phyloP scores from a whole-genome alignment of 495 filamentous ascomycete genomes.

The Apiosordaria backusii region DNA sequence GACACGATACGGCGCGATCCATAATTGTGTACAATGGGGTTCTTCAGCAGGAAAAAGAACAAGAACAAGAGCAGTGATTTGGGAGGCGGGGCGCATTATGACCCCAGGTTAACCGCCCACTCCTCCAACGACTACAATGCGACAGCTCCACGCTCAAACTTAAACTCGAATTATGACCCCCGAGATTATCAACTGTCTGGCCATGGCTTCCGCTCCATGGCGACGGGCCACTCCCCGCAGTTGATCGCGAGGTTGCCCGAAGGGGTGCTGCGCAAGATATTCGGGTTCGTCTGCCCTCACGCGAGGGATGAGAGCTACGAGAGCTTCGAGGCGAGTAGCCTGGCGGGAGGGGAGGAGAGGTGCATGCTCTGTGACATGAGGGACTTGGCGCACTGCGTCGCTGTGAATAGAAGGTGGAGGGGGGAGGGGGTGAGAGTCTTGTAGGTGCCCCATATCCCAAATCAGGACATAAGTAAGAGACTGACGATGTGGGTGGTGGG shows the following conservation, averaged over 20 bases:
- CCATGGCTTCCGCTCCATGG: conserved; percentile 16
- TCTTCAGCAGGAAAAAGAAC: conserved; percentile 42
- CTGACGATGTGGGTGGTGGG: conserved; percentile 14
- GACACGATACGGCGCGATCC: no score
- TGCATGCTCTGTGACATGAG: conserved; percentile 96
- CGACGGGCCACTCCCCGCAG: conserved; percentile 30
- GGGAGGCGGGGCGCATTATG: conserved; percentile 2
- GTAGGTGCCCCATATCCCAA: conserved; percentile 34
- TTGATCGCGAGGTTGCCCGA: conserved; percentile 51
- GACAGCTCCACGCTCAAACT: conserved; percentile 14
- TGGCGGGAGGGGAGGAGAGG: conserved; percentile 77
- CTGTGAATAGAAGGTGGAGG: conserved; percentile 72
- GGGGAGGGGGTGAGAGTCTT: conserved; percentile 51
- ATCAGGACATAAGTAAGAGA: neutral
- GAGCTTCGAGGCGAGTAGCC: conserved; percentile 74
- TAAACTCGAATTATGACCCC: conserved; percentile 6
- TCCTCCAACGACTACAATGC: no score
- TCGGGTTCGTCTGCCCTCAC: conserved; percentile 82
- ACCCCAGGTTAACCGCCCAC: conserved; percentile 15
- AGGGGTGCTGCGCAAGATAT: conserved; percentile 66
- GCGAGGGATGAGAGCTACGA: conserved; percentile 69
- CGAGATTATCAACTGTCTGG: neutral
- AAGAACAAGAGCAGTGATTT: conserved; percentile 25
- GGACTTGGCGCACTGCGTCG: conserved; percentile 76
- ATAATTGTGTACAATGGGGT: conserved; percentile 42